Evolutionary conservation across 1,139 yeast genomes (phyloP), one percentile per base, ranked within the genome.

Genomic region (Hyphopichia burtonii): DNA sequence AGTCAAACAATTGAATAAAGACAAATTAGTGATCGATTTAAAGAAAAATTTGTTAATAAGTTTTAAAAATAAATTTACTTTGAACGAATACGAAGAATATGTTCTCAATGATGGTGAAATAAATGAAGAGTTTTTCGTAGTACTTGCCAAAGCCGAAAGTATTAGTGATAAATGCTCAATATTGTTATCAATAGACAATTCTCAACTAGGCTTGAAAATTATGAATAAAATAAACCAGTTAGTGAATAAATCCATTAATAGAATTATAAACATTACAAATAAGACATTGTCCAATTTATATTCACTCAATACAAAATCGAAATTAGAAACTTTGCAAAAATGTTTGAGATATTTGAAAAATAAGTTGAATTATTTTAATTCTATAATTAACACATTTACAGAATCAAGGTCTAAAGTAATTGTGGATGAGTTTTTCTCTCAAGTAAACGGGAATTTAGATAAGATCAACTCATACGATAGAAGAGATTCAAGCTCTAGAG

Each of bases 41-140:
- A 83, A 86, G 52, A 82, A 80, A 55, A 65, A 69, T 20, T 55
- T 87, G 4, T 66, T 87, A 44, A 59, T 66, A 1, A 78, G 80
- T 17, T 84, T 88, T 55, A 80, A 82, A 48, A 68, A 73, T 4
- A 78, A 80, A 44, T 89, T 87, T 58, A 80, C 91, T 0, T 61
- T 93, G 36, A 78, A 77, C 37, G 93, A 84, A 48, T 77, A 80
- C 44, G 97, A 93, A 52, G 85, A 82, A 44, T 84, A 74, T 54
- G 63, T 74, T 10, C 60, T 84, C 36, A 58, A 61, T 18, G 71
- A 58, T 45, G 60, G 75, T 41, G 67, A 67, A 45, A 51, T 73
- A 55, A 77, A 79, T 45, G 66, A 67, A 2, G 86, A 81, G 34
- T 90, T 86, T 57, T 88, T 89, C 52, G 55, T 56, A 7, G 75